Evolutionary conservation across 2,329 filamentous ascomycete species (phyloP).

Genomic region (Whalleya microplaca): DNA sequence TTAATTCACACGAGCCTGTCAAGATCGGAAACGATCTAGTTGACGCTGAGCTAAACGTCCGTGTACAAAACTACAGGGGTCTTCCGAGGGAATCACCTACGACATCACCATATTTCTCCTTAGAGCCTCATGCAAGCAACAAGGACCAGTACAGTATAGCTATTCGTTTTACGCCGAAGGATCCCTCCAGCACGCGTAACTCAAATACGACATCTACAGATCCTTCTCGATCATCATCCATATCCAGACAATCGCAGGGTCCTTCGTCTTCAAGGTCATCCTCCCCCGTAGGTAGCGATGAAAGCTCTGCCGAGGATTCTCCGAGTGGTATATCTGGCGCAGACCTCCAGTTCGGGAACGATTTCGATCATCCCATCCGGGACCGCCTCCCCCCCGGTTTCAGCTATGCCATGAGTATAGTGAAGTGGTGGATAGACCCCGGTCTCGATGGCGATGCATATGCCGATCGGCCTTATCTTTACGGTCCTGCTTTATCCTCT

Average conservation of each 20-base stretch:
- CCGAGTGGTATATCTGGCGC: slow-evolving; percentile 62
- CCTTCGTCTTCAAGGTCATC: slow-evolving; percentile 5
- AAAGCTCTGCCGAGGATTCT: slow-evolving; percentile 19
- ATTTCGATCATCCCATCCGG: slow-evolving; percentile 90
- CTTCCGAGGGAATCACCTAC: slow-evolving; percentile 70
- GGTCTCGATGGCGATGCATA: slow-evolving; percentile 89
- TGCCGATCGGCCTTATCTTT: slow-evolving; percentile 83
- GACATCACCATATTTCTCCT: slow-evolving; percentile 77
- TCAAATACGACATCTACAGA: slow-evolving; percentile 17
- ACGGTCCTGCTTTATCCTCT: slow-evolving; percentile 77
- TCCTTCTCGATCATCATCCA: slow-evolving; percentile 26
- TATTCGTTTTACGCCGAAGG: slow-evolving; percentile 76
- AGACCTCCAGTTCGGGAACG: slow-evolving; percentile 90
- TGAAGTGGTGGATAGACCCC: slow-evolving; percentile 90
- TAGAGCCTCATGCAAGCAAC: slow-evolving; percentile 66
- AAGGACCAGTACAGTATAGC: slow-evolving; percentile 84
- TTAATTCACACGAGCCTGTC: slow-evolving; percentile 70
- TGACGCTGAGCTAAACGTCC: slow-evolving; percentile 71
- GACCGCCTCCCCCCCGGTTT: slow-evolving; percentile 87
- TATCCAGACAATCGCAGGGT: slow-evolving; percentile 6
- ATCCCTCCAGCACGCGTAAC: slow-evolving; percentile 27
- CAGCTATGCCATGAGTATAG: slow-evolving; percentile 79
- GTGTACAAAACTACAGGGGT: slow-evolving; percentile 70
- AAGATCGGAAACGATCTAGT: slow-evolving; percentile 66
- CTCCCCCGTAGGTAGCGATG: neutral